A percentile compares a stretch with the other conserved stretches of the same genome.
These are phyloP conservation scores for Pythium volutum DNA, from an alignment of 352 stramenopile species.

Conservation along the genomic window DNA sequence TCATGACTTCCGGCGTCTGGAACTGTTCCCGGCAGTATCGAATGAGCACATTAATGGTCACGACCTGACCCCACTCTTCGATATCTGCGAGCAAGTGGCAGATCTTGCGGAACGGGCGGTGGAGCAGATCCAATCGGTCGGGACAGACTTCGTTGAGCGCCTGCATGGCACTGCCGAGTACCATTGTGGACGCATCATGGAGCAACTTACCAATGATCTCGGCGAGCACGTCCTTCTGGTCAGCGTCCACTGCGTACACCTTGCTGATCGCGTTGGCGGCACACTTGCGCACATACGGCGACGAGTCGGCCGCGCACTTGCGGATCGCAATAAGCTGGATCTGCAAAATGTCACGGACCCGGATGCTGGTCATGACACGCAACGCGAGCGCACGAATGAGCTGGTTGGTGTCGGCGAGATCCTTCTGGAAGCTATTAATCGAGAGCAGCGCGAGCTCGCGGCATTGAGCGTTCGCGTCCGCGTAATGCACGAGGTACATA, in stretches of 20 bases:
- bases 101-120: conserved; percentile 95
- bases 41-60: conserved; percentile 92
- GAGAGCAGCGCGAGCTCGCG: conserved; percentile 95
- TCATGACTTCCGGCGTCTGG: conserved; percentile 69
- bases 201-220: conserved; percentile 94
- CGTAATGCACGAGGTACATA: conserved; percentile 99
- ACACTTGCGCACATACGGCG: conserved; percentile 97
- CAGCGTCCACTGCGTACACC: conserved; percentile 86
- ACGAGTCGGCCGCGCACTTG: conserved; percentile 90
- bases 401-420: conserved; percentile 94
- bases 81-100: conserved; percentile 98
- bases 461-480: conserved; percentile 93
- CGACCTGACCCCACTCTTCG: conserved; percentile 98
- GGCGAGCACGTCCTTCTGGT: conserved; percentile 89
- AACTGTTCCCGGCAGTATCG: conserved; percentile 97
- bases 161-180: conserved; percentile 94
- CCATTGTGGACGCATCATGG: conserved; percentile 95
- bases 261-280: conserved; percentile 96
- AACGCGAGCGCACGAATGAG: conserved; percentile 93
- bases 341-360: conserved; percentile 98
- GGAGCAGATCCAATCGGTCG: conserved; percentile 92
- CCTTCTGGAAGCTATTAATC: conserved; percentile 99
- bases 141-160: conserved; percentile 96
- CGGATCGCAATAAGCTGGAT: conserved; percentile 97
- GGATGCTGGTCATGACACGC: conserved; percentile 96